Conservation (phyloP, 352 stramenopile genomes). For the Globisporangium mamillatum region DNA sequence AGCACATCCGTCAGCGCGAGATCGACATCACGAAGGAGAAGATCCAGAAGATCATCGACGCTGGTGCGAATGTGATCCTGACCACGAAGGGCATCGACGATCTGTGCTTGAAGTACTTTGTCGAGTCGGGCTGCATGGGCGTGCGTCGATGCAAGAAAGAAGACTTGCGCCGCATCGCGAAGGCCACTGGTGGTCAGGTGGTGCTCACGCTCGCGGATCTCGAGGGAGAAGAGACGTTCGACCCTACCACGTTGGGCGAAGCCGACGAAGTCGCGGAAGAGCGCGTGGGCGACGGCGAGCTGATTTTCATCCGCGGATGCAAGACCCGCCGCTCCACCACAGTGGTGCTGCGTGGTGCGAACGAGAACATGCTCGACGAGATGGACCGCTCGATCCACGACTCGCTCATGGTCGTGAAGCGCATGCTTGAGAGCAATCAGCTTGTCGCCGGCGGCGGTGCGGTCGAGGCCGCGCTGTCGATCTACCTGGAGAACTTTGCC, state of each 20-base stretch:
- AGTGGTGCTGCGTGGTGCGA: constrained; percentile 97
- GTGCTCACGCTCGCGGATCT: constrained; percentile 98
- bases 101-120: constrained; percentile 99
- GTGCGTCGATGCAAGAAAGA: constrained; percentile 97
- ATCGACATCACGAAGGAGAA: constrained; percentile 99
- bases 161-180: constrained; percentile 97
- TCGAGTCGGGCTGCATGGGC: constrained; percentile 96
- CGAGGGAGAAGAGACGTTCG: constrained; percentile 98
- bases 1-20: constrained; percentile 98
- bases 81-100: constrained; percentile 99
- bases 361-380: constrained; percentile 99
- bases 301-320: constrained; percentile 98
- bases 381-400: constrained; percentile 99
- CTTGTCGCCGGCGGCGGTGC: constrained; percentile 97
- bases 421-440: constrained; percentile 99
- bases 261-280: constrained; percentile 94
- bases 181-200: constrained; percentile 96
- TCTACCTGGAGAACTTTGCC: constrained; percentile 98
- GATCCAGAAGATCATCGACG: constrained; percentile 99
- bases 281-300: constrained; percentile 97
- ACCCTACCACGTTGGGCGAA: constrained; percentile 90
- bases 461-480: constrained; percentile 96
- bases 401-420: constrained; percentile 99
- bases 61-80: constrained; percentile 98
- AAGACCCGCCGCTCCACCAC: constrained; percentile 94